A percentile compares a stretch with the other conserved stretches of the same genome.
These are phyloP conservation scores for Syncephalastrum racemosum DNA, from an alignment of 371 early-diverging fungal species.

Conservation along the genomic window DNA sequence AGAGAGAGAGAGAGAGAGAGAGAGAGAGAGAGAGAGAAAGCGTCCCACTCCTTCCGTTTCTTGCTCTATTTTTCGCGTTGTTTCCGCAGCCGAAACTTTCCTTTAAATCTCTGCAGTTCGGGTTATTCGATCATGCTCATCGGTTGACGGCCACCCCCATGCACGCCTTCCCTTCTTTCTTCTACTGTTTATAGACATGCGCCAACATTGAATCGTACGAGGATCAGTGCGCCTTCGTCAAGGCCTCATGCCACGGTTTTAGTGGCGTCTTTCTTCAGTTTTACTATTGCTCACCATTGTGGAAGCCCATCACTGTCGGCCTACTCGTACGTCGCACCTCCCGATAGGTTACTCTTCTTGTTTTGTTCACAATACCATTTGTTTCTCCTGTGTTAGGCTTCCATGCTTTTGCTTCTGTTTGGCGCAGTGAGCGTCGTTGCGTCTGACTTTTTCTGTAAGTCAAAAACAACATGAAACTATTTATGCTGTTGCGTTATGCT, in stretches of 20 bases:
- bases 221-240: conserved; percentile 59
- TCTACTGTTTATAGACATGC: conserved; percentile 27
- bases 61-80: too few relatives aligned
- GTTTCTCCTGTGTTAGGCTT: conserved; percentile 28
- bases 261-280: conserved; percentile 56
- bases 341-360: background rate
- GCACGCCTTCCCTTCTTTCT: too few relatives aligned
- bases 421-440: conserved; percentile 67
- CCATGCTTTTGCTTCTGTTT: conserved; percentile 52
- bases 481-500: background rate
- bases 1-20: too few relatives aligned
- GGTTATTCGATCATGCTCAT: too few relatives aligned
- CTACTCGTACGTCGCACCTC: conserved; percentile 37
- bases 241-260: conserved; percentile 51
- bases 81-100: too few relatives aligned
- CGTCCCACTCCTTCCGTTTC: too few relatives aligned
- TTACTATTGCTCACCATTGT: conserved; percentile 58
- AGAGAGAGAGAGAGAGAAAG: too few relatives aligned
- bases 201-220: conserved; percentile 48
- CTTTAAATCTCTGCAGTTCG: too few relatives aligned
- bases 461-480: background rate
- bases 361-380: conserved; percentile 3
- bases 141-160: too few relatives aligned
- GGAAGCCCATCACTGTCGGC: conserved; percentile 38
- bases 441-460: conserved; percentile 71